Conservation (phyloP, 2,329 filamentous ascomycete species). For the Colletotrichum sublineola region DNA sequence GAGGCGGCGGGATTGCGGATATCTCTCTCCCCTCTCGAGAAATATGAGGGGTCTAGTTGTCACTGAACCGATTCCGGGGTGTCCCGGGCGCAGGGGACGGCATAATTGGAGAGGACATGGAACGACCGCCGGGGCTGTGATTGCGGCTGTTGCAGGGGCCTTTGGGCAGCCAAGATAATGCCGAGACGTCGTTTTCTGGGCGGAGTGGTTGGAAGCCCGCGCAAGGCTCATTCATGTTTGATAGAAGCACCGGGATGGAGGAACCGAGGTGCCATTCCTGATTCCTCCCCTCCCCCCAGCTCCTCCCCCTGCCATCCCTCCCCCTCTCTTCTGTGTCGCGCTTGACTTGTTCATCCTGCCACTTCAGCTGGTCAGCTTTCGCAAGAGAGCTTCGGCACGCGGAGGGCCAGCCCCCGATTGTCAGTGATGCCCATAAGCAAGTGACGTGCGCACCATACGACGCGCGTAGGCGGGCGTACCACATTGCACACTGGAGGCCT, state of each 20-base stretch:
- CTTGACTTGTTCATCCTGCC: neutral
- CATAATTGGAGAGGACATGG: neutral
- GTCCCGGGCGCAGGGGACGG: conserved; percentile 12
- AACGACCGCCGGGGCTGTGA: conserved; percentile 10
- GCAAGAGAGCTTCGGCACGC: conserved; percentile 20
- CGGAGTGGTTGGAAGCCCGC: conserved; percentile 19
- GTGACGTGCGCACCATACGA: conserved; percentile 37
- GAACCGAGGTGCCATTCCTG: neutral
- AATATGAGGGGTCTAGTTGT: neutral
- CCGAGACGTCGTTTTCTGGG: conserved; percentile 26
- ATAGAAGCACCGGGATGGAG: neutral
- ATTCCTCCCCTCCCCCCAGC: neutral
- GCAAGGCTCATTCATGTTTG: conserved; percentile 12
- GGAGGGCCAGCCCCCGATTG: neutral
- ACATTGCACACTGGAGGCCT: conserved; percentile 32
- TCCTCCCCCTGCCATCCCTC: neutral
- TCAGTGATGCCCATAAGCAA: conserved; percentile 16
- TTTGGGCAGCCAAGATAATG: conserved; percentile 23
- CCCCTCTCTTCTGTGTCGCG: neutral
- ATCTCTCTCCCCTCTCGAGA: neutral
- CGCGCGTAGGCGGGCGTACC: conserved; percentile 20
- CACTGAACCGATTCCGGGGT: conserved; percentile 8
- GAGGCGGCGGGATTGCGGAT: conserved; percentile 1
- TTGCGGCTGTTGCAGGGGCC: conserved; percentile 17
- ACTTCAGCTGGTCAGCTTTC: neutral